Base-by-base conservation (phyloP, 1,284 basidiomycete genomes). In the Tilletia indica region DNA sequence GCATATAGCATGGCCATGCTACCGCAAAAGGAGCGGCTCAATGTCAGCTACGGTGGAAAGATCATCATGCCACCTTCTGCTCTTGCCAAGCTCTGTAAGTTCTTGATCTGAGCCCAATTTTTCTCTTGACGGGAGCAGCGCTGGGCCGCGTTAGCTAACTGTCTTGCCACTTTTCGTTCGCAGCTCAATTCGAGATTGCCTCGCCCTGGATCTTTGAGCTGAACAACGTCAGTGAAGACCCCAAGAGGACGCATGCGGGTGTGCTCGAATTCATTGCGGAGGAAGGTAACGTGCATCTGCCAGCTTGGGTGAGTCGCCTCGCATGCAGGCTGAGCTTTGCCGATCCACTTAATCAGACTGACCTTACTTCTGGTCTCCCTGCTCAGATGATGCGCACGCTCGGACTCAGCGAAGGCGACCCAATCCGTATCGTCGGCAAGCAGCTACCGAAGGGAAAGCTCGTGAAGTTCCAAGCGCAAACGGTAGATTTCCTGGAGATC, bases 231-330 rank as follows among this genome's bases (percentile, higher is more conserved):
- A 76, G 77, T 2, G 69, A 73, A 0, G 19, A 42, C 16, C 68
- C 69, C 9, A 76, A 74, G 21, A 83, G 84, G 64, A 99, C 97
- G 0, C 94, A 99, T 83, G 92, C 92, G 0, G 97, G 97, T 88
- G 97, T 99, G 19, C 89, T 99, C 61, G 97, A 99, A 84, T 99
- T 99, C 86, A 98, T 98, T 76, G 96, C 97, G 0, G 92, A 97
- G 72, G 95, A 98, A 84, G 97, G 97, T 16, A 89, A 92, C 25
- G 95, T 97, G 2, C 92, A 99, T 86, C 87, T 99, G 14, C 97
- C 97, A 0, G 92, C 94, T 76, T 99, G 97, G 97, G 88, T 88
- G 73, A 72, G 87, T 81, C 0, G 3, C 19, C 14, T 8, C 42
- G 42, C 42, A 45, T 45, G 14, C 42, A 45, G 42, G 9, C 49